A percentile compares a stretch with the other conserved stretches of the same genome.
phyloP scores from a whole-genome alignment of 345 rosid genomes.

The Heritiera littoralis region DNA sequence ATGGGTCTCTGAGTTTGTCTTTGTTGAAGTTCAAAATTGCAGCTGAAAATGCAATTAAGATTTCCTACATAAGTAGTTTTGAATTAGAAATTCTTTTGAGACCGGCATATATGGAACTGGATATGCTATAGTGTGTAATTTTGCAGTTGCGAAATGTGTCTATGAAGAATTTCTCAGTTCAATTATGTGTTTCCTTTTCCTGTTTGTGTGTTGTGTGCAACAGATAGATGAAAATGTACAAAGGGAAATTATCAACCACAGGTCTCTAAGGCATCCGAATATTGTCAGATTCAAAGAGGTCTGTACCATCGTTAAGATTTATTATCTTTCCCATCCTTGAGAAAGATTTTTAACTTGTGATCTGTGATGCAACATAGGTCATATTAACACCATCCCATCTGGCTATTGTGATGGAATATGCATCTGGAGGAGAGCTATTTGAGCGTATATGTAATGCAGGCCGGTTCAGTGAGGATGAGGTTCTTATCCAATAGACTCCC shows the following conservation, averaged over 20 bases:
- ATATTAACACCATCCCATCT: conserved; percentile 78
- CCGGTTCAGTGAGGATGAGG: conserved; percentile 83
- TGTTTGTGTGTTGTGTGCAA: conserved; percentile 15
- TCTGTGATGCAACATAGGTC: conserved; percentile 42
- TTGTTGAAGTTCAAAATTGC: background rate
- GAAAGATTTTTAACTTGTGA: conserved; percentile 10
- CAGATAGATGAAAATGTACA: conserved; percentile 87
- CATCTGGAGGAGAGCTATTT: conserved; percentile 84
- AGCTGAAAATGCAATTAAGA: background rate
- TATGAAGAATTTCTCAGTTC: background rate
- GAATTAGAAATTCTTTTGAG: background rate
- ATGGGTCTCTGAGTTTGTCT: background rate
- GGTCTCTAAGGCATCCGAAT: conserved; percentile 80
- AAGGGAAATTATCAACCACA: conserved; percentile 79
- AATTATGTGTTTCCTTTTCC: conserved; percentile 6
- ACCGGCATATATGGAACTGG: background rate
- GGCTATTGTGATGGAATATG: conserved; percentile 86
- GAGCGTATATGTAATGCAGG: conserved; percentile 82
- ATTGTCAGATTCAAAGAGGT: conserved; percentile 86
- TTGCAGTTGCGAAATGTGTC: background rate
- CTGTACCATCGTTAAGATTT: conserved; percentile 9
- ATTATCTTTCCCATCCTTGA: conserved; percentile 3
- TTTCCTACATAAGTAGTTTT: background rate
- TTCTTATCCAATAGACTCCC: conserved; percentile 25
- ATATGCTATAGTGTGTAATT: background rate